Evolutionary conservation across 106 monocot species (phyloP).

Genomic region (Narthecium ossifragum): DNA sequence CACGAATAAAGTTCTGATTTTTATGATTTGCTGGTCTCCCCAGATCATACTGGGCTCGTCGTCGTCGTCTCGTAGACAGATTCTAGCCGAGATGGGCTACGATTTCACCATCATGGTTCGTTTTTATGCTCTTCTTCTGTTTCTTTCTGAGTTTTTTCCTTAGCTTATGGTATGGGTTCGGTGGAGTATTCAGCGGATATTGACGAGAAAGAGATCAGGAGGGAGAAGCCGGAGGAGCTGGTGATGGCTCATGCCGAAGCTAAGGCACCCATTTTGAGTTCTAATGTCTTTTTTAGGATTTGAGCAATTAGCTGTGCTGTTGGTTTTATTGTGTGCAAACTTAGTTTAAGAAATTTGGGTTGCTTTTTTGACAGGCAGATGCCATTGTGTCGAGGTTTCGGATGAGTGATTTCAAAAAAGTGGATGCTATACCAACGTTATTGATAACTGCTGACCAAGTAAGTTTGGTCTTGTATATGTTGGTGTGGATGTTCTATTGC

Average conservation of each 20-base stretch:
- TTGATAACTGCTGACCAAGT: constrained; percentile 89
- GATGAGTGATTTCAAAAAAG: constrained; percentile 15
- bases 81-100: constrained; percentile 73
- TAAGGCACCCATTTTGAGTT: constrained; percentile 18
- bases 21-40: neutral
- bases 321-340: neutral
- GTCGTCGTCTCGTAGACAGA: constrained; percentile 50
- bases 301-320: neutral
- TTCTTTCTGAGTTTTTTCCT: neutral
- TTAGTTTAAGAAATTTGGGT: neutral
- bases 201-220: constrained; percentile 63
- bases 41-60: constrained; percentile 81
- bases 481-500: no score
- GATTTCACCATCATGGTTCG: constrained; percentile 60
- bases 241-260: constrained; percentile 71
- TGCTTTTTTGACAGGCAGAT: constrained; percentile 47
- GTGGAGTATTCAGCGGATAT: constrained; percentile 51
- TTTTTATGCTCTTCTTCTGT: neutral
- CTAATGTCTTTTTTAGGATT: neutral
- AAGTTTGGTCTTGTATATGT: neutral
- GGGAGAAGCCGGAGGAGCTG: constrained; percentile 55
- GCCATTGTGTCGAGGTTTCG: constrained; percentile 52
- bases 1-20: neutral
- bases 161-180: neutral
- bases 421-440: constrained; percentile 41